Evolutionary conservation across 2,329 filamentous ascomycete species (phyloP).

Genomic region (Penicillium sp.): DNA sequence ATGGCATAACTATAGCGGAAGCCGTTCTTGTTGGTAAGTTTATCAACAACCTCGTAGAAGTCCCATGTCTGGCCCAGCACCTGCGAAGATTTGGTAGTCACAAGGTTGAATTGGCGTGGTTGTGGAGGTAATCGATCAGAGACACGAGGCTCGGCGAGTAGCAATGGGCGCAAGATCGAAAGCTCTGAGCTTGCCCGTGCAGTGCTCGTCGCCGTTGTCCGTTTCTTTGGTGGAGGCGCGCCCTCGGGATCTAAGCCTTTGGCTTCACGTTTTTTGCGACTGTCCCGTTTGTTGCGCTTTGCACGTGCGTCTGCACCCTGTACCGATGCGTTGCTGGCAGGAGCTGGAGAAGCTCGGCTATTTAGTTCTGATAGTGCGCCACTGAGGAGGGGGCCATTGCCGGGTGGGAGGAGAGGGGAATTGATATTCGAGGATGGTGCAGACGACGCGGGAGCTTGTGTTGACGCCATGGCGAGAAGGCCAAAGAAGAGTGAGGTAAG

Average conservation of each 20-base stretch:
- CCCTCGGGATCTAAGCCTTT: slow-evolving; percentile 37
- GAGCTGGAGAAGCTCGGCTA: slow-evolving; percentile 30
- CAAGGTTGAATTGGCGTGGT: slow-evolving; percentile 36
- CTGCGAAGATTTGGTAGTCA: slow-evolving; percentile 32
- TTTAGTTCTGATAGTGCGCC: slow-evolving; percentile 26
- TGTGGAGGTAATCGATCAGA: slow-evolving; percentile 36
- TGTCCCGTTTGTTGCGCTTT: slow-evolving; percentile 40
- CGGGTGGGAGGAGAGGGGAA: slow-evolving; percentile 28
- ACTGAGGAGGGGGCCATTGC: slow-evolving; percentile 24
- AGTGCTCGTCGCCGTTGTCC: slow-evolving; percentile 24
- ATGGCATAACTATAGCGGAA: slow-evolving; percentile 90
- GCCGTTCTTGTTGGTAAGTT: slow-evolving; percentile 60
- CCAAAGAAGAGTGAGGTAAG: neutral
- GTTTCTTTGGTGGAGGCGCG: slow-evolving; percentile 33
- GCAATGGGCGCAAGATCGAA: slow-evolving; percentile 36
- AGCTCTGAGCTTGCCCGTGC: slow-evolving; percentile 35
- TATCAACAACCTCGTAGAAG: slow-evolving; percentile 41
- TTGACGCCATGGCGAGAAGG: slow-evolving; percentile 27
- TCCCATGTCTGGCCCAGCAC: slow-evolving; percentile 33
- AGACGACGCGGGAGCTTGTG: slow-evolving; percentile 29
- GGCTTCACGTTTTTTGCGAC: slow-evolving; percentile 40
- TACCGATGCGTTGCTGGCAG: slow-evolving; percentile 23
- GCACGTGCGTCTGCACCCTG: slow-evolving; percentile 29
- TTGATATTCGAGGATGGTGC: slow-evolving; percentile 34
- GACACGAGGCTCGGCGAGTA: slow-evolving; percentile 35